Evolutionary conservation across 2,329 filamentous ascomycete genomes (phyloP).

Genomic region (Aspergillus clavatus): DNA sequence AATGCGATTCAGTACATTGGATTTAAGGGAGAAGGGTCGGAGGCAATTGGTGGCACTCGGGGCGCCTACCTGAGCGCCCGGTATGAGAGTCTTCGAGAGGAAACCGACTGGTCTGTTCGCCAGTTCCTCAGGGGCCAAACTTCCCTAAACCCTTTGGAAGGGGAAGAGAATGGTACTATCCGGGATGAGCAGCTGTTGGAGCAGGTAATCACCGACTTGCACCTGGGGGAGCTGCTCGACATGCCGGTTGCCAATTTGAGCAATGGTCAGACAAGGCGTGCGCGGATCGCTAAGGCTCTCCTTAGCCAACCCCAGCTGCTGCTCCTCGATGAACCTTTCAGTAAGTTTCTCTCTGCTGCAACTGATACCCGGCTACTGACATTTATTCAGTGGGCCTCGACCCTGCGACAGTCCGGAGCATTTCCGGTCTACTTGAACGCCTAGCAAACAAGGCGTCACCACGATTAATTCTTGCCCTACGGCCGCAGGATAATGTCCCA

Average conservation of each 20-base stretch:
- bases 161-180: constrained; percentile 46
- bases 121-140: constrained; percentile 81
- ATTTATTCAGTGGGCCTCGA: constrained; percentile 70
- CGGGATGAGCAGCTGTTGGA: constrained; percentile 51
- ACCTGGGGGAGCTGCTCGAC: constrained; percentile 62
- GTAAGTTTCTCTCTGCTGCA: constrained; percentile 34
- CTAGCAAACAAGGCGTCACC: constrained; percentile 65
- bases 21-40: constrained; percentile 68
- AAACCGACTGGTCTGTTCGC: constrained; percentile 76
- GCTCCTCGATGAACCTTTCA: constrained; percentile 89
- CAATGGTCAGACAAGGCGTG: constrained; percentile 84
- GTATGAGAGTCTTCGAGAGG: constrained; percentile 83
- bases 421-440: constrained; percentile 66
- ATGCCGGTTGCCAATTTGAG: constrained; percentile 87
- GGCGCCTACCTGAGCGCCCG: constrained; percentile 82
- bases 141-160: constrained; percentile 68
- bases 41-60: constrained; percentile 44
- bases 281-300: constrained; percentile 81
- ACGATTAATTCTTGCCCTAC: constrained; percentile 68
- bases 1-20: constrained; percentile 83
- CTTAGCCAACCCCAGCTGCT: constrained; percentile 74
- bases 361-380: constrained; percentile 12
- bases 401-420: constrained; percentile 67
- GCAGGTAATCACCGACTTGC: constrained; percentile 64
- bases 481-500: constrained; percentile 82